Evolutionary conservation across 2,329 filamentous ascomycete genomes (phyloP), one percentile per base, ranked within the genome.

Genomic region (Ophiocordyceps camponoti-saundersi): DNA sequence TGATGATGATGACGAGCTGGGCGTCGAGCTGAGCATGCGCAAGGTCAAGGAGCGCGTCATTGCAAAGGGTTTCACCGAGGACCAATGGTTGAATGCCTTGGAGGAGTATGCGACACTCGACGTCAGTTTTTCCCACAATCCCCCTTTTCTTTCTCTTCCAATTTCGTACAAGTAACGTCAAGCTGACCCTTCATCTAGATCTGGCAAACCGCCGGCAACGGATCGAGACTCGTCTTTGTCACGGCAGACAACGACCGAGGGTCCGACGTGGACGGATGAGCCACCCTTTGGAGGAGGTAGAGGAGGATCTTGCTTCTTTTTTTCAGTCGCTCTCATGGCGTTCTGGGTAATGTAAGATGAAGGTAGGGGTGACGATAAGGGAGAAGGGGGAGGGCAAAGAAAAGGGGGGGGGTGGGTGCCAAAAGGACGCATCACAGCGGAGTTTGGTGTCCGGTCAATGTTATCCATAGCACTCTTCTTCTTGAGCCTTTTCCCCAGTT

Each of bases 61-160:
- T 56, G 92, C 89, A 46, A 95, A 95, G 74, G 92, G 92, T 3
- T 98, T 95, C 64, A 98, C 90, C 0, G 82, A 88, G 53, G 87
- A 96, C 64, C 89, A 98, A 64, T 88, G 95, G 68, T 73, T 85
- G 58, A 76, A 77, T 54, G 82, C 89, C 20, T 72, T 98, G 60
- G 82, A 95, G 51, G 90, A 95, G 69, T 96, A 98, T 65, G 81
- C 85, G 3, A 71, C 77, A 53, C 68, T 94, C 50, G 85, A 95
- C 70, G 92, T 96, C 71, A 86, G 89, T 82, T 53, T 58, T 20
- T 15, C 26, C 12, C n/a, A n/a, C n/a, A n/a, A 22, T 32, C 16
- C n/a, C 4, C 34, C 8, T 47, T 26, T n/a, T 11, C 23, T 20
- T 10, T 41, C 12, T n/a, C 20, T 10, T 16, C 16, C 22, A 6